A percentile compares a stretch with the other conserved stretches of the same genome.
phyloP scores from a whole-genome alignment of 305 asterid species.

The Fraxinus sp. region DNA sequence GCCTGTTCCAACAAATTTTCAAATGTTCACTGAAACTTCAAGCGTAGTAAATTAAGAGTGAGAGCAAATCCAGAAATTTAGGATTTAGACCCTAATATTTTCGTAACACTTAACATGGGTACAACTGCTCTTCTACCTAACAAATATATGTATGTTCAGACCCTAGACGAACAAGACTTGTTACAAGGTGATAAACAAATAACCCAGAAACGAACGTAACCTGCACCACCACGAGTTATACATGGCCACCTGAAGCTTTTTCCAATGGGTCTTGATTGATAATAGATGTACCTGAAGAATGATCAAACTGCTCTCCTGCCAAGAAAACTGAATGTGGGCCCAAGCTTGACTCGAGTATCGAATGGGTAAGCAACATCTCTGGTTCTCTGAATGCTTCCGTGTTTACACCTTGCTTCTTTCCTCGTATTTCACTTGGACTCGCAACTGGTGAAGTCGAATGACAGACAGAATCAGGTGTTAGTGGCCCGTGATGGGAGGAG shows the following conservation, averaged over 20 bases:
- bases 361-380: constrained; percentile 43
- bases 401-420: constrained; percentile 48
- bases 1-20: neutral
- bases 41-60: neutral
- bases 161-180: constrained; percentile 25
- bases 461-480: constrained; percentile 78
- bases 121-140: constrained; percentile 23
- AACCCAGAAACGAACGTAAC: constrained; percentile 10
- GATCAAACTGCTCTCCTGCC: constrained; percentile 41
- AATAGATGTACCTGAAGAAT: constrained; percentile 30
- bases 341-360: constrained; percentile 65
- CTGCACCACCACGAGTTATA: constrained; percentile 23
- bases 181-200: constrained; percentile 2
- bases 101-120: constrained; percentile 27
- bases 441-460: constrained; percentile 39
- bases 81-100: constrained; percentile 26
- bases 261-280: constrained; percentile 38
- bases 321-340: constrained; percentile 45
- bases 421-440: constrained; percentile 49
- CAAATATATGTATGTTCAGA: constrained; percentile 24
- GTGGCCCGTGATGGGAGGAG: constrained; percentile 79
- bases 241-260: constrained; percentile 34
- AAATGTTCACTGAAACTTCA: constrained; percentile 16
- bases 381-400: constrained; percentile 39
- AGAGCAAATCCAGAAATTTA: constrained; percentile 5